phyloP scores from a whole-genome alignment of 1,139 yeast species.

The Candida tropicalis region DNA sequence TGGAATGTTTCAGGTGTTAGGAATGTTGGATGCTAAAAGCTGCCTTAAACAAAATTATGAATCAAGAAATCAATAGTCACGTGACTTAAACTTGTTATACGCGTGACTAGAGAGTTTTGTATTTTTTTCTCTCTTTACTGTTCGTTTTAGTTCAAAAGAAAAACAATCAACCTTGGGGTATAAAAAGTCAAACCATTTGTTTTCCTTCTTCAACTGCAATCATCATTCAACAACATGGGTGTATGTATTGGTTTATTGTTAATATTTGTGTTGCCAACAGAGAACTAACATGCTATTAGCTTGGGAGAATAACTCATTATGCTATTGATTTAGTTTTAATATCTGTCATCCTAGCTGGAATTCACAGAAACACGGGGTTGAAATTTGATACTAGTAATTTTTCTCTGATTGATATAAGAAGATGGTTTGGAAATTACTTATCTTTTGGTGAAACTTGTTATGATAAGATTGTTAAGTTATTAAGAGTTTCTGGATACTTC shows the following conservation, averaged over 20 bases:
- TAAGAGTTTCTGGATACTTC: constrained; percentile 46
- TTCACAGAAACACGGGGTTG: constrained; percentile 65
- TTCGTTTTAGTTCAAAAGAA: no score
- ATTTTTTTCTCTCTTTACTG: no score
- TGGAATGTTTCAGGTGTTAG: no score
- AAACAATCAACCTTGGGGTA: background rate
- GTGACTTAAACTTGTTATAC: no score
- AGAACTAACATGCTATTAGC: constrained; percentile 23
- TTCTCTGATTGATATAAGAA: constrained; percentile 55
- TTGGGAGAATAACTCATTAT: constrained; percentile 58
- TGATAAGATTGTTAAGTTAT: constrained; percentile 43
- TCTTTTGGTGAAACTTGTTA: constrained; percentile 57
- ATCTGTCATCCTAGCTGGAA: constrained; percentile 66
- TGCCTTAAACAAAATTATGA: no score
- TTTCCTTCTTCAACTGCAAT: background rate
- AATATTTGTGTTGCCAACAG: background rate
- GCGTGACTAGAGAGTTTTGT: no score
- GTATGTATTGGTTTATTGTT: background rate
- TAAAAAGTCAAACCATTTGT: background rate
- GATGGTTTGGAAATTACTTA: constrained; percentile 56
- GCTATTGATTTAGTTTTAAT: constrained; percentile 60
- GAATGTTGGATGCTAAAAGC: no score
- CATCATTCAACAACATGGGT: background rate
- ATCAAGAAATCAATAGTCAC: no score
- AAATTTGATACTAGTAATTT: constrained; percentile 48